A percentile compares a stretch with the other conserved stretches of the same genome.
These are phyloP conservation scores for Colletotrichum caudatum DNA, from an alignment of 2,329 filamentous ascomycete genomes.

Conservation along the genomic window DNA sequence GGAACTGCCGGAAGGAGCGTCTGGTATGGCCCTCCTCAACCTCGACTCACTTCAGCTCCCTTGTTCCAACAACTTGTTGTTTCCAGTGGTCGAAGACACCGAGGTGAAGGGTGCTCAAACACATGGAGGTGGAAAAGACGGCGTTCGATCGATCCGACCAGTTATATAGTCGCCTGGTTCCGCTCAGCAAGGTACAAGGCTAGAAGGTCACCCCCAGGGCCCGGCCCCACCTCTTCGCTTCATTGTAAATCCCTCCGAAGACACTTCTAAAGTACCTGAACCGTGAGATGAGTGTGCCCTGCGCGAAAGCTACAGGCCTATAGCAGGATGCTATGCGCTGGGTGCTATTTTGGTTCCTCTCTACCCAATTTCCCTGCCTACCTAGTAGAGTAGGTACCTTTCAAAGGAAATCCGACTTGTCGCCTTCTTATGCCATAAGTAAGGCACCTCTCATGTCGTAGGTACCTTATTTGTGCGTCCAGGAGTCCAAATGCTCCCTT, in stretches of 20 bases:
- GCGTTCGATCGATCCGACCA: background rate
- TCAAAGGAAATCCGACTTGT: background rate
- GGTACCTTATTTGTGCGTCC: background rate
- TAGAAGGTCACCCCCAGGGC: background rate
- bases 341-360: background rate
- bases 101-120: background rate
- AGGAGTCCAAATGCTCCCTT: conserved; percentile 5
- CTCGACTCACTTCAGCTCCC: background rate
- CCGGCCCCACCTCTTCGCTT: conserved; percentile 9
- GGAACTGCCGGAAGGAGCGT: background rate
- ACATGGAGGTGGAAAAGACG: background rate
- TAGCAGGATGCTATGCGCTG: conserved; percentile 5
- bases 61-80: background rate
- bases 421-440: background rate
- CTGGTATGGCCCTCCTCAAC: background rate
- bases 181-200: background rate
- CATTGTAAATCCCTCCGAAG: conserved; percentile 27
- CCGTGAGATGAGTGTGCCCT: conserved; percentile 15
- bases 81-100: background rate
- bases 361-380: background rate
- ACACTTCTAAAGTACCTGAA: background rate
- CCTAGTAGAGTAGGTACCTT: background rate
- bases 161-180: background rate
- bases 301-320: conserved; percentile 13
- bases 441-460: background rate